Evolutionary conservation across 2,329 filamentous ascomycete species (phyloP).

Genomic region (Ophiocordyceps camponoti-saundersi): DNA sequence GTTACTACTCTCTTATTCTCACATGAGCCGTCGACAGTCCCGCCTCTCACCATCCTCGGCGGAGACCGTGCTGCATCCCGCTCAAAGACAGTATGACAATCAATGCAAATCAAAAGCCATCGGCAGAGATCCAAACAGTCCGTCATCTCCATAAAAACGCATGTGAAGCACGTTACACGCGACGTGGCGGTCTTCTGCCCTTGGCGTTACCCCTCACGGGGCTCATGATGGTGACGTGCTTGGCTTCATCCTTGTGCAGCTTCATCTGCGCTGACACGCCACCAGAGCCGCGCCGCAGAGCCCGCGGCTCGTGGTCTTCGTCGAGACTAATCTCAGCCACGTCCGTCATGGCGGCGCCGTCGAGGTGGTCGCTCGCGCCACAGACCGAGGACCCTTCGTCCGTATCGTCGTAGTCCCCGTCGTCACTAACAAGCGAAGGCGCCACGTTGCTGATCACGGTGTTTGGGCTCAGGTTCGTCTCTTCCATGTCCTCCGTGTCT

Average conservation of each 20-base stretch:
- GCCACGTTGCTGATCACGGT: conserved; percentile 59
- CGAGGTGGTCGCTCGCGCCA: conserved; percentile 37
- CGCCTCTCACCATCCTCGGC: neutral
- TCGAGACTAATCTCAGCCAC: conserved; percentile 45
- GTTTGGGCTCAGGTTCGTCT: conserved; percentile 50
- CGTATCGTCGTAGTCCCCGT: conserved; percentile 61
- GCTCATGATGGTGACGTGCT: conserved; percentile 38
- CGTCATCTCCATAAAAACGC: neutral
- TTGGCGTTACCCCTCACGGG: conserved; percentile 26
- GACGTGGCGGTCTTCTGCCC: conserved; percentile 13
- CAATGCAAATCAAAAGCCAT: neutral
- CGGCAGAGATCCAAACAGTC: neutral
- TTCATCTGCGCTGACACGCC: conserved; percentile 27
- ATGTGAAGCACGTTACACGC: conserved; percentile 3
- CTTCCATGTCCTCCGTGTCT: conserved; percentile 31
- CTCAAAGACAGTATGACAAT: neutral
- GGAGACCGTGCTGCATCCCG: neutral
- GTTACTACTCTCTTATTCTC: neutral
- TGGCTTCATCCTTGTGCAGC: conserved; percentile 35
- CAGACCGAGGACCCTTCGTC: conserved; percentile 45
- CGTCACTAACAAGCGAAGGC: conserved; percentile 64
- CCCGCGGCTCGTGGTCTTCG: conserved; percentile 31
- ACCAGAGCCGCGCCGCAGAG: conserved; percentile 25
- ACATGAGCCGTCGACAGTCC: neutral
- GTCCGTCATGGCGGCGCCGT: conserved; percentile 42